A percentile compares a stretch with the other conserved stretches of the same genome.
Evolutionary conservation across 202 grass and related monocot genomes (phyloP).

Genomic region (Panicum virgatum): DNA sequence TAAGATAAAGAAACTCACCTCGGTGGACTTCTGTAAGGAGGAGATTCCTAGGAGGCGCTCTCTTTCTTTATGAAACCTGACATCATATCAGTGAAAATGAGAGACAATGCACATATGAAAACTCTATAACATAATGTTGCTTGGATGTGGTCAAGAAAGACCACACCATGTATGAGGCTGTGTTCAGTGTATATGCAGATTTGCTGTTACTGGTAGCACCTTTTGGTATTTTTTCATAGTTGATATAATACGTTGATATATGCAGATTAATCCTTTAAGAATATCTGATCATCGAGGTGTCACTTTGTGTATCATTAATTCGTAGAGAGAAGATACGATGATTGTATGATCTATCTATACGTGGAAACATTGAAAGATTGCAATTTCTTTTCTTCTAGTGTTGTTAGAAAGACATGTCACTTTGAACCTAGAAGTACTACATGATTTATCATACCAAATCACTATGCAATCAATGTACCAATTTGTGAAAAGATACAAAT

Average conservation of each 20-base stretch:
- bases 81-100: too few relatives aligned
- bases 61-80: constrained; percentile 9
- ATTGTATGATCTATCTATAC: not conserved
- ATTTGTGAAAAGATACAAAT: not conserved
- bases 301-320: not conserved
- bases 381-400: not conserved
- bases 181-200: too few relatives aligned
- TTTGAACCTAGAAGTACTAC: not conserved
- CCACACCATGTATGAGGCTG: not conserved
- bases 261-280: not conserved
- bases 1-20: not conserved
- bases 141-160: not conserved
- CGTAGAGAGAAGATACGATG: not conserved
- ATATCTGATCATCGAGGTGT: not conserved
- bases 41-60: not conserved
- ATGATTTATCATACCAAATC: not conserved
- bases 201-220: too few relatives aligned
- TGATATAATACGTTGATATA: not conserved
- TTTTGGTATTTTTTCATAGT: too few relatives aligned
- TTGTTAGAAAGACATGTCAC: not conserved
- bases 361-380: not conserved
- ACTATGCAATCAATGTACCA: not conserved
- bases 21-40: not conserved
- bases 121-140: not conserved
- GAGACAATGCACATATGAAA: not conserved